A percentile compares a stretch with the other conserved stretches of the same genome.
Conservation (phyloP, 2,329 filamentous ascomycete genomes). For the Dothideomycetes sp. region DNA sequence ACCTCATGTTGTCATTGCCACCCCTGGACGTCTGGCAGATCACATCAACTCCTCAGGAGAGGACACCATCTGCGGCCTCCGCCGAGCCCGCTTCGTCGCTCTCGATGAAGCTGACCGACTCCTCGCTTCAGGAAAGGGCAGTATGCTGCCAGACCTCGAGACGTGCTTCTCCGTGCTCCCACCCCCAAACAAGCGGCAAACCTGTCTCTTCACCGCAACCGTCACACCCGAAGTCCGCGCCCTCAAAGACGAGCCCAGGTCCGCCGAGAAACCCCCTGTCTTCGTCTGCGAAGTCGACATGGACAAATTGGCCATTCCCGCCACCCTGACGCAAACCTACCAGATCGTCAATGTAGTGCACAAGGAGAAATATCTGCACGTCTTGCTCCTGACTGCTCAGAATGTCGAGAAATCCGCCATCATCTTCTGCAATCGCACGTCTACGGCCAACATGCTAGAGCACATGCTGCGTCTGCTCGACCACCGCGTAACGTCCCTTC, state of each 20-base stretch:
- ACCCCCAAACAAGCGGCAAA: slow-evolving; percentile 69
- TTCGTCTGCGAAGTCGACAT: slow-evolving; percentile 86
- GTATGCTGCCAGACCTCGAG: slow-evolving; percentile 90
- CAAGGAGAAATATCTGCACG: slow-evolving; percentile 83
- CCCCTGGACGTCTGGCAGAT: slow-evolving; percentile 83
- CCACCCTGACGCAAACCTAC: slow-evolving; percentile 73
- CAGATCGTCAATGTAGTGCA: slow-evolving; percentile 83
- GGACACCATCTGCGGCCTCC: slow-evolving; percentile 75
- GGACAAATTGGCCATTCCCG: slow-evolving; percentile 59
- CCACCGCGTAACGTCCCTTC: slow-evolving; percentile 83
- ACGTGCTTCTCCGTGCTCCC: slow-evolving; percentile 77
- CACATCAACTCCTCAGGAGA: slow-evolving; percentile 86
- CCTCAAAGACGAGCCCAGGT: slow-evolving; percentile 64
- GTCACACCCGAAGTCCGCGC: slow-evolving; percentile 86
- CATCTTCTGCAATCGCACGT: slow-evolving; percentile 87
- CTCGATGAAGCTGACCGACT: slow-evolving; percentile 93
- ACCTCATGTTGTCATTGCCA: slow-evolving; percentile 89
- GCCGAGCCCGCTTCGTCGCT: slow-evolving; percentile 72
- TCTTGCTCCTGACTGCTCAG: slow-evolving; percentile 66
- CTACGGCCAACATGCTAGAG: slow-evolving; percentile 80
- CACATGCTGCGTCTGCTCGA: slow-evolving; percentile 75
- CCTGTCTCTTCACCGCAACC: slow-evolving; percentile 89
- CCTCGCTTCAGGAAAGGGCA: slow-evolving; percentile 62
- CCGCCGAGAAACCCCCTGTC: slow-evolving; percentile 60
- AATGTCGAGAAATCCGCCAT: slow-evolving; percentile 73